Evolutionary conservation across 2,329 filamentous ascomycete species (phyloP), one percentile per base, ranked within the genome.

Genomic region (Talaromyces sp.): DNA sequence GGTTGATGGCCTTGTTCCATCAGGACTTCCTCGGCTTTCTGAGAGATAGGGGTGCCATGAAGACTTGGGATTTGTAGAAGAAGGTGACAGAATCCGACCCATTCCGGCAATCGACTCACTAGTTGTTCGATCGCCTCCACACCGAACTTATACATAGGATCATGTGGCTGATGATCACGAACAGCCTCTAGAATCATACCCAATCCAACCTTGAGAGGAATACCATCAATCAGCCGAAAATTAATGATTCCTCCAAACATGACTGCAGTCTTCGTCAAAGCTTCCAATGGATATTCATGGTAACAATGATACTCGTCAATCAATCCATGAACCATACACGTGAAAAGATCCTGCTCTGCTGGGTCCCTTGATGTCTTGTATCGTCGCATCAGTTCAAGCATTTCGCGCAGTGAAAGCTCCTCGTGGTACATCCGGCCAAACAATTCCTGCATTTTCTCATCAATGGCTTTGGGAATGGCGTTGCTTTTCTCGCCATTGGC

Each of bases 181-280:
- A 99, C 93, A 13, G 95, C 92, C 76, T 99, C 93, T n/a, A 98
- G 83, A 68, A 99, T 96, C 92, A 99, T 97, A 17, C 91, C 93
- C 17, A 98, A 83, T n/a, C 92, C 95, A 65, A 97, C 93, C 74
- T 97, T 93, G 38, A 98, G 86, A 3, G 95, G 92, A 19, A 99
- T 86, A 49, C 93, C 90, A 5, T 93, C 92, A 60, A 99, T 91
- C 6, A 99, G 85, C 73, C 93, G 93, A 79, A 92, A 95, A 61
- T 93, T 93, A 72, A 99, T 97, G 69, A 98, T 95, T 31, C 94
- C 95, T 64, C 95, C 95, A 75, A 99, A 99, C 31, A 99, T 85
- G 10, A 99, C 93, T 3, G 95, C 94, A 0, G 95, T 99, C 11
- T 94, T 98, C 7, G 94, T 94, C 60, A 99, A 82, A 5, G 95